phyloP scores from a whole-genome alignment of 2,329 filamentous ascomycete species.

The Amauroascus niger region DNA sequence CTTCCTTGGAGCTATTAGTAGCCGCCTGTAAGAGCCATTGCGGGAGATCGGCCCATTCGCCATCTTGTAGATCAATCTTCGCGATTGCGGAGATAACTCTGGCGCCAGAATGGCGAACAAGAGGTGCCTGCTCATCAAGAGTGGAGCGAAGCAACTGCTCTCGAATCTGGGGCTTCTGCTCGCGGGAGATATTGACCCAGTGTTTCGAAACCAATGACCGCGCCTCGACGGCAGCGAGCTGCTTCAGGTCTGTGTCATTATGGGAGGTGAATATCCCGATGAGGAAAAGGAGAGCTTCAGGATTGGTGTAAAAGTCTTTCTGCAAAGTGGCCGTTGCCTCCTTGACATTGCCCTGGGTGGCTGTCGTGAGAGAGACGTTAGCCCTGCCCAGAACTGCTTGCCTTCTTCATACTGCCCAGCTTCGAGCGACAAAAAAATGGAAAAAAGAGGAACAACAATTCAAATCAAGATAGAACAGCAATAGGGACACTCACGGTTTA shows the following conservation, averaged over 20 bases:
- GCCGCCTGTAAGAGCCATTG: constrained; percentile 69
- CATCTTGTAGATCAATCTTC: constrained; percentile 74
- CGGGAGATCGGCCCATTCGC: constrained; percentile 74
- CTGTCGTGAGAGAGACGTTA: constrained; percentile 39
- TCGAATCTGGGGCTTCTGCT: constrained; percentile 71
- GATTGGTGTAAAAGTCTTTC: constrained; percentile 83
- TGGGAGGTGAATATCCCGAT: constrained; percentile 82
- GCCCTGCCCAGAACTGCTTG: neutral
- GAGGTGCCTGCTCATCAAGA: constrained; percentile 64
- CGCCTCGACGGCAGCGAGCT: constrained; percentile 85
- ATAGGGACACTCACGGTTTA: constrained; percentile 59
- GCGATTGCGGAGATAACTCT: constrained; percentile 83
- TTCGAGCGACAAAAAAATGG: no score
- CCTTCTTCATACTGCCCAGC: no score
- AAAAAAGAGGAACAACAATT: no score
- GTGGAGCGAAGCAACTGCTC: constrained; percentile 75
- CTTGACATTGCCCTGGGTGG: constrained; percentile 83
- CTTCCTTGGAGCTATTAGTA: constrained; percentile 61
- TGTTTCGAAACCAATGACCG: constrained; percentile 73
- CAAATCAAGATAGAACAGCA: neutral
- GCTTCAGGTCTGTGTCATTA: constrained; percentile 60
- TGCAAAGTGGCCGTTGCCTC: constrained; percentile 80
- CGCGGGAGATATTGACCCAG: constrained; percentile 64
- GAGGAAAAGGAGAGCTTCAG: constrained; percentile 73
- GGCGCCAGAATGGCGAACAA: constrained; percentile 76